A percentile compares a stretch with the other conserved stretches of the same genome.
These are phyloP conservation scores for Leptodermis oblonga DNA, from an alignment of 257 asterid genomes.

Conservation along the genomic window DNA sequence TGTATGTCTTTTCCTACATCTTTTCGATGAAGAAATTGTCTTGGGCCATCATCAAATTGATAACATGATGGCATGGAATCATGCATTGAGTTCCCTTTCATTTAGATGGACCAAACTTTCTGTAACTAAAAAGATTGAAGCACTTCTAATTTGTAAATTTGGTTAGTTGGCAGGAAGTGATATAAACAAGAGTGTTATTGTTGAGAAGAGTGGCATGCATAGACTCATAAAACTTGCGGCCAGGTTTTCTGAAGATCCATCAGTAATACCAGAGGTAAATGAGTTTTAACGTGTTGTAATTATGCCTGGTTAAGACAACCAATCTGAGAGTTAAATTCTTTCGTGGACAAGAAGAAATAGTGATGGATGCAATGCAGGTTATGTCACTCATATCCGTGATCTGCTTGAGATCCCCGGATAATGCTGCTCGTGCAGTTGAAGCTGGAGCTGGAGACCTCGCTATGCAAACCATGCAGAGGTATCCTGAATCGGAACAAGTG, in stretches of 20 bases:
- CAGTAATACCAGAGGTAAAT: constrained; percentile 79
- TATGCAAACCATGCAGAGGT: constrained; percentile 66
- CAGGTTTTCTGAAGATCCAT: constrained; percentile 70
- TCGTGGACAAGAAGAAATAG: background rate
- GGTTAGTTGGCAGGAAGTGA: constrained; percentile 97
- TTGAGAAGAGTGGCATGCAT: constrained; percentile 73
- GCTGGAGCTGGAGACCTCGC: constrained; percentile 95
- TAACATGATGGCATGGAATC: background rate
- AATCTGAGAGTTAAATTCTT: background rate
- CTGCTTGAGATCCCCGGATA: constrained; percentile 77
- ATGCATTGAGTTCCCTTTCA: background rate
- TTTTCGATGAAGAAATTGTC: background rate
- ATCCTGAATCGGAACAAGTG: constrained; percentile 72
- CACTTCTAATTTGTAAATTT: constrained; percentile 15
- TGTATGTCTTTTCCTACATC: background rate
- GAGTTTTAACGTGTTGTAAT: background rate
- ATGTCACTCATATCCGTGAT: constrained; percentile 65
- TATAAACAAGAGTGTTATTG: constrained; percentile 63
- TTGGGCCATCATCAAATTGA: background rate
- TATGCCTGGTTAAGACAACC: background rate
- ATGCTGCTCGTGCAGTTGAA: constrained; percentile 78
- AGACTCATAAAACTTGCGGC: constrained; percentile 67
- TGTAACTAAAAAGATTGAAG: constrained; percentile 4
- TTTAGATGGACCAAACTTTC: background rate
- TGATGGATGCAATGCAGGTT: constrained; percentile 38